Evolutionary conservation across 257 asterid genomes (phyloP), one percentile per base, ranked within the genome.

Genomic region (Penstemon newberryi): DNA sequence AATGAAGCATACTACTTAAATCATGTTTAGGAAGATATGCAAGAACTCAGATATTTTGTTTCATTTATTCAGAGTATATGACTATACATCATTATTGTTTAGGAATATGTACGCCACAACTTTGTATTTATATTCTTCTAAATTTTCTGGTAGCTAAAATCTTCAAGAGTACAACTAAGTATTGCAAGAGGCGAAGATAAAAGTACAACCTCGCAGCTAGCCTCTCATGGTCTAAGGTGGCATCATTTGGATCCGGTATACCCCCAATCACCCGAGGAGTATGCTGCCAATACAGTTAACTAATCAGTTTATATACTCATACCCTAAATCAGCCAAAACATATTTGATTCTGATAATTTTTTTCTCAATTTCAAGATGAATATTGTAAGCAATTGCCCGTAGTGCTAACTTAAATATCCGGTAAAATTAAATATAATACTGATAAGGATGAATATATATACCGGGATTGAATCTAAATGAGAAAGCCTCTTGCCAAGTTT

Each of bases 381-480:
- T 44, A 45, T 38, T 57, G 18, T 40, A 1, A 67, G 12, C 36
- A 10, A 25, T 25, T 25, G 33, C 33, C 33, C 33, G 33, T 25
- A 25, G 33, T 25, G 33, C 33, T 25, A 25, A 25, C 1, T 1
- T 25, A 1, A 25, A 25, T 25, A 62, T 67, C 38, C 64, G n/a
- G 63, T 8, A 51, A 69, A 56, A 61, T 39, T 25, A 39, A 44
- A 13, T 7, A 65, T 12, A 60, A 18, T 42, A 62, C 52, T 13
- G 43, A 75, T 11, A 44, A 7, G 13, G 58, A 70, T 47, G 8
- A 66, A 54, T 60, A 61, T 18, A 73, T 44, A 51, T 81, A 93
- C 97, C 80, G 97, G 94, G 46, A 93, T 88, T 3, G 98, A 93
- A 67, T 86, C 96, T 73, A 93, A 78, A 75, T 93, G 98, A 15